phyloP scores from a whole-genome alignment of 139 green algal genomes.

The Desmodesmus armatus region DNA sequence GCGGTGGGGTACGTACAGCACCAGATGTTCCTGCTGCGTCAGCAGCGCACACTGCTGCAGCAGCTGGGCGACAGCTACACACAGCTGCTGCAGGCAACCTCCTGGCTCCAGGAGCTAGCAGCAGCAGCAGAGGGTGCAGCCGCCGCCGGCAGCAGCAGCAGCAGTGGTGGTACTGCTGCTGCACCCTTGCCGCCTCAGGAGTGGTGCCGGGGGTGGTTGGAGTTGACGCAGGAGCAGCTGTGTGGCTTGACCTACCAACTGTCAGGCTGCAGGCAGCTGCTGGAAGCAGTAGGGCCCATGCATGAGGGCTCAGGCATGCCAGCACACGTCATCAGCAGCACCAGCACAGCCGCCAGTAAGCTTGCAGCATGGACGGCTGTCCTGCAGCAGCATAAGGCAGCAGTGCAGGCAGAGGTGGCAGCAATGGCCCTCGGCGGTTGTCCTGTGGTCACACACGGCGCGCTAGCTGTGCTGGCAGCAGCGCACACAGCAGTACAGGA shows the following conservation, averaged over 20 bases:
- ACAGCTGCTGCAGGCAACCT: slow-evolving; percentile 22
- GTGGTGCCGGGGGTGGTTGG: slow-evolving; percentile 16
- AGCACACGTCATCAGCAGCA: background rate
- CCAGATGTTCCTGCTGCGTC: slow-evolving; percentile 76
- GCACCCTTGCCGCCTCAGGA: slow-evolving; percentile 30
- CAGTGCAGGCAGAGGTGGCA: slow-evolving; percentile 23
- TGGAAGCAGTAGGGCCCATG: slow-evolving; percentile 33
- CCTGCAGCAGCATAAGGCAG: background rate
- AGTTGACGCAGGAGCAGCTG: background rate
- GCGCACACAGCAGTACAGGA: background rate
- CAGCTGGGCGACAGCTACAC: slow-evolving; percentile 8
- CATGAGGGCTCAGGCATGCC: slow-evolving; percentile 5
- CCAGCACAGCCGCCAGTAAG: background rate
- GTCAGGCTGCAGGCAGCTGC: background rate
- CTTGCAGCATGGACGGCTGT: background rate
- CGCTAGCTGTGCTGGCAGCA: slow-evolving; percentile 24
- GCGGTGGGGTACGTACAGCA: slow-evolving; percentile 74
- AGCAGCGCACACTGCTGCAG: slow-evolving; percentile 70
- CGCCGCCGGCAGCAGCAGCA: background rate
- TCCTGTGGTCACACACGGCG: slow-evolving; percentile 29
- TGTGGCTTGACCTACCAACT: slow-evolving; percentile 27
- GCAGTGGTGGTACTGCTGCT: background rate
- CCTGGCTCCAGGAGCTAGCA: slow-evolving; percentile 46
- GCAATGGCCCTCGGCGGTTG: background rate
- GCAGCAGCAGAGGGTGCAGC: slow-evolving; percentile 5